phyloP scores from a whole-genome alignment of 2,329 filamentous ascomycete genomes.

The Fusarium veterinarium region DNA sequence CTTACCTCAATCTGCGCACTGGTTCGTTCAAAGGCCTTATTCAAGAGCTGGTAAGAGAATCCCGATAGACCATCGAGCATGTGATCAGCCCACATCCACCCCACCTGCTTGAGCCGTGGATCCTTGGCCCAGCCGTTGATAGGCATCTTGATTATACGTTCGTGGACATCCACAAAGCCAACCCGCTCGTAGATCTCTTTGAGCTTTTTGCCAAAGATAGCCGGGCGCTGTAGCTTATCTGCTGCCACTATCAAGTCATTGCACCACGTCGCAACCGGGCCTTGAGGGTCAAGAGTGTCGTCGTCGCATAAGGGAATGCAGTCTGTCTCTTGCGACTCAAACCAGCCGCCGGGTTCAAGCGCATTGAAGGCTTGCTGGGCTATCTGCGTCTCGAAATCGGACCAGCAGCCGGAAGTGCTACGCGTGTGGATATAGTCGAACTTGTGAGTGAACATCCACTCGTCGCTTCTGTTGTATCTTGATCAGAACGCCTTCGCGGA shows the following conservation, averaged over 20 bases:
- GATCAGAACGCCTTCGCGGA: neutral
- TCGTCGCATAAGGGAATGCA: constrained; percentile 56
- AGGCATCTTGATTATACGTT: constrained; percentile 63
- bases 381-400: constrained; percentile 57
- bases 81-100: constrained; percentile 56
- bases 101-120: constrained; percentile 53
- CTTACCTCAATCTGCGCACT: constrained; percentile 61
- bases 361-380: constrained; percentile 61
- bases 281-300: constrained; percentile 52
- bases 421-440: constrained; percentile 67
- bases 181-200: constrained; percentile 55
- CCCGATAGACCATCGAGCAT: constrained; percentile 50
- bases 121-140: constrained; percentile 64
- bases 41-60: constrained; percentile 54
- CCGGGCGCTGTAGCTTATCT: constrained; percentile 51
- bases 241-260: constrained; percentile 54
- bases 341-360: constrained; percentile 63
- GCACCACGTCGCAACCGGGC: constrained; percentile 53
- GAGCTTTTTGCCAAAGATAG: constrained; percentile 48
- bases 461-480: constrained; percentile 51
- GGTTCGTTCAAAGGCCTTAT: constrained; percentile 52
- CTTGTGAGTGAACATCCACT: constrained; percentile 62
- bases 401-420: constrained; percentile 60
- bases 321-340: constrained; percentile 63
- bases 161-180: constrained; percentile 65